A percentile compares a stretch with the other conserved stretches of the same genome.
Conservation (phyloP, 2,329 filamentous ascomycete genomes). For the Beauveria sp. region DNA sequence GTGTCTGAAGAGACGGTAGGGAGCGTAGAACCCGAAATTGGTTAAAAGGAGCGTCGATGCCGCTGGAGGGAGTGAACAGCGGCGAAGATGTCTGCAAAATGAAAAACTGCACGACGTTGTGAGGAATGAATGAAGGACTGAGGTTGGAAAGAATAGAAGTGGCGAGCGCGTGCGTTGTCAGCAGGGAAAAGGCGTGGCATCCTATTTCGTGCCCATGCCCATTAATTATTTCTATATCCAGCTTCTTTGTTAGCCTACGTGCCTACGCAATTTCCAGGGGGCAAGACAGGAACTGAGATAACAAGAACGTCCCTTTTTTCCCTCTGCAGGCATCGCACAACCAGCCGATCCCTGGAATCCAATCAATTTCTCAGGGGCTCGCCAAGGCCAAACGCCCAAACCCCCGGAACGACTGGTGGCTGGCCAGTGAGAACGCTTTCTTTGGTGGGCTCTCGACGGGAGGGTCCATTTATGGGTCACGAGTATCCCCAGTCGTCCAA, state of each 20-base stretch:
- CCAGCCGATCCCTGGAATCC: not conserved
- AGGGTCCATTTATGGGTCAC: too few species aligned
- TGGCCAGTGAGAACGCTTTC: not conserved
- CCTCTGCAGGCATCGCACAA: not conserved
- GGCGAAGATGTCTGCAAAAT: not conserved
- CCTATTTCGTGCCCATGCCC: not conserved
- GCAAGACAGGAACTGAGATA: not conserved
- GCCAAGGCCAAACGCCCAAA: not conserved
- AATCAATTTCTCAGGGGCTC: not conserved
- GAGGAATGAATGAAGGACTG: slow-evolving; percentile 13
- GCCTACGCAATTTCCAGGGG: not conserved
- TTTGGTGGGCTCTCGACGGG: too few species aligned
- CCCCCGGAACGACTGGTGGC: too few species aligned
- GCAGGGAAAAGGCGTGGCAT: not conserved
- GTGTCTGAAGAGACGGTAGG: not conserved
- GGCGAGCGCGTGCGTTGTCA: not conserved
- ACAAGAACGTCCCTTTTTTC: not conserved
- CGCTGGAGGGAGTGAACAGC: slow-evolving; percentile 14
- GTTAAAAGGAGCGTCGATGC: not conserved
- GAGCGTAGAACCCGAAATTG: not conserved
- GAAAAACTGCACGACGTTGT: not conserved
- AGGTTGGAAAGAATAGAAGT: not conserved
- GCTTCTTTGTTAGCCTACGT: not conserved
- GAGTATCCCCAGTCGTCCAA: too few species aligned
- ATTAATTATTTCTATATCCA: not conserved